Evolutionary conservation across 768 basidiomycete genomes (phyloP).

Genomic region (Psilocybe subaeruginosa): DNA sequence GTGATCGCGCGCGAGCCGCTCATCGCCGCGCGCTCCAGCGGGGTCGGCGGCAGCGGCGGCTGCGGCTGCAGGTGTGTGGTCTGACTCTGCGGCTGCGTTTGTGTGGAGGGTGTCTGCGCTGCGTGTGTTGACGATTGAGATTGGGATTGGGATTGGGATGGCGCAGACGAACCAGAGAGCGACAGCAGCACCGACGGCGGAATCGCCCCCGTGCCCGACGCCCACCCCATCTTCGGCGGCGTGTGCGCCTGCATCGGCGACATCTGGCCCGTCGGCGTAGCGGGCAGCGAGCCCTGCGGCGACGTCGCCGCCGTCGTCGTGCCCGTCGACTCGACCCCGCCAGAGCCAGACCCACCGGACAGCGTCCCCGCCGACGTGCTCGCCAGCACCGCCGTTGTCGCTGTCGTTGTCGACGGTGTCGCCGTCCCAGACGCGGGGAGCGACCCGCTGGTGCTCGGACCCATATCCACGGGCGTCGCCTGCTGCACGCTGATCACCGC

Average conservation of each 20-base stretch:
- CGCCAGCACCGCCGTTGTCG: neutral
- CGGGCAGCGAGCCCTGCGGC: slow-evolving; percentile 20
- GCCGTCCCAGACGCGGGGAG: neutral
- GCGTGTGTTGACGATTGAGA: neutral
- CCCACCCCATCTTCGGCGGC: slow-evolving; percentile 13
- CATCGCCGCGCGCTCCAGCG: slow-evolving; percentile 15
- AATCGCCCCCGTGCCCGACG: slow-evolving; percentile 8
- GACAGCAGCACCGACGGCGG: neutral
- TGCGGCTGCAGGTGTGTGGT: neutral
- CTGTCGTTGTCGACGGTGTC: too few species aligned
- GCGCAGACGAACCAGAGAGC: neutral
- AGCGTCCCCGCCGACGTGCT: slow-evolving; percentile 1
- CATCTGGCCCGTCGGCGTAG: slow-evolving; percentile 21
- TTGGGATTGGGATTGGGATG: neutral
- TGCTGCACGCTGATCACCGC: neutral
- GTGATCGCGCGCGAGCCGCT: slow-evolving; percentile 34
- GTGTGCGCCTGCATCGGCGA: slow-evolving; percentile 18
- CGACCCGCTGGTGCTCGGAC: too few species aligned
- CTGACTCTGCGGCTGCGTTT: too few species aligned
- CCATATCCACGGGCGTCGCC: neutral
- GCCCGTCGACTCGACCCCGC: neutral
- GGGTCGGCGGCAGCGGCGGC: slow-evolving; percentile 2
- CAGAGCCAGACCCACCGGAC: neutral
- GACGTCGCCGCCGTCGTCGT: slow-evolving; percentile 23
- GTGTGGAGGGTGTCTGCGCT: neutral